These are phyloP conservation scores for Trichoderma brevicompactum DNA, from an alignment of 2,329 filamentous ascomycete genomes.

Conservation along the genomic window DNA sequence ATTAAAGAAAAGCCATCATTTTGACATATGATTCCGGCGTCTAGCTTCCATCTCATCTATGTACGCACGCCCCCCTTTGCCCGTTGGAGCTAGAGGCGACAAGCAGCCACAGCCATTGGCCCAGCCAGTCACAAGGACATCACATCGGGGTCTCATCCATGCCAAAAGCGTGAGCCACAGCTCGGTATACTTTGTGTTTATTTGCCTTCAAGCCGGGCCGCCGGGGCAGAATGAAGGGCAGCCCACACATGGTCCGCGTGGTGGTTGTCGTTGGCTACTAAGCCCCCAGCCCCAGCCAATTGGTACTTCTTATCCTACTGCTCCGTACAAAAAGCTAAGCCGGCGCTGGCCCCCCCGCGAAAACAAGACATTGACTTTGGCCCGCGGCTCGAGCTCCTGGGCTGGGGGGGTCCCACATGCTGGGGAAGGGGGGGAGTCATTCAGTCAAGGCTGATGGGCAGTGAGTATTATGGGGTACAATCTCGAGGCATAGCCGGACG, in stretches of 20 bases:
- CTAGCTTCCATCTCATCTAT: background rate
- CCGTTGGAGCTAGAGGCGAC: conserved; percentile 22
- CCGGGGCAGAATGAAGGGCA: background rate
- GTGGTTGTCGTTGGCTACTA: too few relatives aligned
- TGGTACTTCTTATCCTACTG: too few relatives aligned
- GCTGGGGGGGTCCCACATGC: conserved; percentile 9
- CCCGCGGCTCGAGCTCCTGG: conserved; percentile 21
- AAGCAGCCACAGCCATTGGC: conserved; percentile 16
- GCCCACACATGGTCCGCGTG: background rate
- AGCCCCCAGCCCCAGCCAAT: too few relatives aligned
- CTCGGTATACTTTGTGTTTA: conserved; percentile 17
- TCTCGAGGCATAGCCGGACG: conserved; percentile 18
- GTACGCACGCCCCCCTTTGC: conserved; percentile 16
- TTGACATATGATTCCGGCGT: conserved; percentile 30
- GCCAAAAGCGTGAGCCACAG: conserved; percentile 9
- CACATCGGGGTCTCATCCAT: background rate
- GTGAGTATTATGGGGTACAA: too few relatives aligned
- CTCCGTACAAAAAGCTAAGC: background rate
- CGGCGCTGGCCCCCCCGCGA: background rate
- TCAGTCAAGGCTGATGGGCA: too few relatives aligned
- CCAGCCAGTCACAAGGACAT: conserved; percentile 17
- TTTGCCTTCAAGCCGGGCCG: conserved; percentile 8
- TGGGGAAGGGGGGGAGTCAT: conserved; percentile 2
- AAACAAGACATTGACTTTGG: background rate
- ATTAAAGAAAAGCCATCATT: conserved; percentile 16